Evolutionary conservation across 495 filamentous ascomycete genomes (phyloP), one percentile per base, ranked within the genome.

Genomic region (Jackrogersella minutella): DNA sequence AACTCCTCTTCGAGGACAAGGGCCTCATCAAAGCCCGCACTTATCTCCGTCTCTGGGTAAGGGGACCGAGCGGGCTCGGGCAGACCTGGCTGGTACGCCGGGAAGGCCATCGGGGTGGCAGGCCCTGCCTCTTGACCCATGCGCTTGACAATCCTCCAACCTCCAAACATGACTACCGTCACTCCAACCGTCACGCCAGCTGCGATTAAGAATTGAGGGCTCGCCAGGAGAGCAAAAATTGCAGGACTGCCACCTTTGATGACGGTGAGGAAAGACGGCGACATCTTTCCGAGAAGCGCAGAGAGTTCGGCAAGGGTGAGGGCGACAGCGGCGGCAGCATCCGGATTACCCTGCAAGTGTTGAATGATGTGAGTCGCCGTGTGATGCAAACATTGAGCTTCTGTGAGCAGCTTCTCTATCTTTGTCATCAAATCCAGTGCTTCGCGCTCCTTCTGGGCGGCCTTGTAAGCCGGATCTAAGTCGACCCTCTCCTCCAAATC

Each of bases 71-170:
- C 53, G 13, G 39, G 17, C 6, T 49, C 41, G 17, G 16, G 33
- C 1, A 26, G 47, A 4, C 26, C 34, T 17, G 49, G 60, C 26
- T 64, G 71, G 0, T 74, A 46, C 26, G 72, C 66, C 31, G 62
- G 30, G 19, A 74, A 70, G 10, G 69, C 70, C 72, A 74, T 72
- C 8, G 72, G 69, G 24, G 80, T 80, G 56, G 84, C 81, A 28
- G 82, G 80, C 61, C 80, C 79, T 5, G 76, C 75, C 1, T 79
- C 74, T 68, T 77, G 55, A 65, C 3, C 26, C 26, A 97, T 89
- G 69, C 88, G 87, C 81, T 97, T 96, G 79, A 99, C 87, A 71
- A 99, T 97, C 80, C 95, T 97, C 85, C 91, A 97, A 11, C 95
- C 95, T 37, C 95, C 95, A 53, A 99, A 88, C 79, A 95, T 93